Conservation (phyloP, 768 basidiomycete species). For the Lactarius sp. region DNA sequence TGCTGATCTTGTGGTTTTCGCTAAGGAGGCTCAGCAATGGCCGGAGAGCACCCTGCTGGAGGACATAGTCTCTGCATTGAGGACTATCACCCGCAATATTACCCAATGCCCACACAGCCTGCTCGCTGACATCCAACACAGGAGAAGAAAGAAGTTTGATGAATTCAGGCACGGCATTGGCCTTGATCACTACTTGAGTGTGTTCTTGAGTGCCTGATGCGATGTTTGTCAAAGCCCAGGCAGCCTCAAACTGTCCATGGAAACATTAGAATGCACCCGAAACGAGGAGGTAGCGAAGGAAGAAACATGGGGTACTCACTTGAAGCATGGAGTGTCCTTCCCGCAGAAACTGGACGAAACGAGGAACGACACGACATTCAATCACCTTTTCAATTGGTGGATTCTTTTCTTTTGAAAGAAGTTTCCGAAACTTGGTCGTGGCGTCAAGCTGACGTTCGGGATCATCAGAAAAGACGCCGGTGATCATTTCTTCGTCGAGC, state of each 20-base stretch:
- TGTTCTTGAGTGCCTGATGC: slow-evolving; percentile 98
- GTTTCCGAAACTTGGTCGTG: slow-evolving; percentile 97
- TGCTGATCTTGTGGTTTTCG: slow-evolving; percentile 98
- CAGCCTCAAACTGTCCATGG: slow-evolving; percentile 78
- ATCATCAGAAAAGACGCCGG: slow-evolving; percentile 88
- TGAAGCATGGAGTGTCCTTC: slow-evolving; percentile 80
- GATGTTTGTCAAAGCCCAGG: slow-evolving; percentile 97
- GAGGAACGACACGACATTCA: slow-evolving; percentile 93
- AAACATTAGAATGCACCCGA: slow-evolving; percentile 11
- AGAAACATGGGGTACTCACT: slow-evolving; percentile 38
- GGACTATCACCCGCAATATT: slow-evolving; percentile 99
- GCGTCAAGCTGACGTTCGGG: slow-evolving; percentile 91
- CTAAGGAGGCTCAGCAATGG: slow-evolving; percentile 86
- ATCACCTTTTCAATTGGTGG: slow-evolving; percentile 98
- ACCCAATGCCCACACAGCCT: slow-evolving; percentile 98
- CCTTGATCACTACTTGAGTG: slow-evolving; percentile 94
- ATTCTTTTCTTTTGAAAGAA: slow-evolving; percentile 99
- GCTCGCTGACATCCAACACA: slow-evolving; percentile 95
- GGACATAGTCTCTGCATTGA: slow-evolving; percentile 93
- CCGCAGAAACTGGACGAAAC: slow-evolving; percentile 92
- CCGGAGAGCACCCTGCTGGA: slow-evolving; percentile 87
- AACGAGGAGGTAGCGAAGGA: not conserved
- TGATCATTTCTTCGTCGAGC: slow-evolving; percentile 90
- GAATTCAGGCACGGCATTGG: slow-evolving; percentile 93
- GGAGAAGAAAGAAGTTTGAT: slow-evolving; percentile 94